Evolutionary conservation across 148 eudicot genomes (phyloP).

Genomic region (Polygonum maritimum): DNA sequence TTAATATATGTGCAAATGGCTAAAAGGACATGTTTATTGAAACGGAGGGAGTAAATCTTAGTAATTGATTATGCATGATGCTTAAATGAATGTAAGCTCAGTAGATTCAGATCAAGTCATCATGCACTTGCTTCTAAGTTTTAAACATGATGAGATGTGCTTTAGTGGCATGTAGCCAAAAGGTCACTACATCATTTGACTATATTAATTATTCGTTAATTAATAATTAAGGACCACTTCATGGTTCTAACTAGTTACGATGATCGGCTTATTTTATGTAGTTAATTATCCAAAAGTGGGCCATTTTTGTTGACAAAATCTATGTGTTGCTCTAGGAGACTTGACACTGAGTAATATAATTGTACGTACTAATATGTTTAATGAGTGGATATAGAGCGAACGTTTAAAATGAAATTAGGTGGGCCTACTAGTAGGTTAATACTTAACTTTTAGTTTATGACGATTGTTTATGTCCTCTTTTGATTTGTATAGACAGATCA

Average conservation of each 20-base stretch:
- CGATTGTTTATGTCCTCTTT: too few species aligned
- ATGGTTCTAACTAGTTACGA: not conserved
- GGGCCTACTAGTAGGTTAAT: too few species aligned
- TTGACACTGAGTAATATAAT: not conserved
- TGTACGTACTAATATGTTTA: not conserved
- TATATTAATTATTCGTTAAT: constrained; percentile 1
- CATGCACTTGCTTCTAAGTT: constrained; percentile 2
- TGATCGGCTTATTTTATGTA: not conserved
- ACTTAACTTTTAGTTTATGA: too few species aligned
- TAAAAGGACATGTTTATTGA: too few species aligned
- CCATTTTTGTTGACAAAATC: constrained; percentile 5
- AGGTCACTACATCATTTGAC: constrained; percentile 8
- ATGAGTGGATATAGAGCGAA: not conserved
- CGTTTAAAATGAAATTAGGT: too few species aligned
- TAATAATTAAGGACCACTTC: not conserved
- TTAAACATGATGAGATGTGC: constrained; percentile 9
- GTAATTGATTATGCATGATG: not conserved
- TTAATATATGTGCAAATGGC: too few species aligned
- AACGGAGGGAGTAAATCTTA: too few species aligned
- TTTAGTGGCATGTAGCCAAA: constrained; percentile 12
- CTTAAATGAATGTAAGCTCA: not conserved
- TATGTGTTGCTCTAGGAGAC: not conserved
- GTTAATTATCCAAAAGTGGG: not conserved
- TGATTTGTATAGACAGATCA: too few species aligned
- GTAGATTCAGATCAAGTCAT: constrained; percentile 8